Evolutionary conservation across 495 filamentous ascomycete species (phyloP).

Genomic region (Aspergillus sclerotiicarbonarius): DNA sequence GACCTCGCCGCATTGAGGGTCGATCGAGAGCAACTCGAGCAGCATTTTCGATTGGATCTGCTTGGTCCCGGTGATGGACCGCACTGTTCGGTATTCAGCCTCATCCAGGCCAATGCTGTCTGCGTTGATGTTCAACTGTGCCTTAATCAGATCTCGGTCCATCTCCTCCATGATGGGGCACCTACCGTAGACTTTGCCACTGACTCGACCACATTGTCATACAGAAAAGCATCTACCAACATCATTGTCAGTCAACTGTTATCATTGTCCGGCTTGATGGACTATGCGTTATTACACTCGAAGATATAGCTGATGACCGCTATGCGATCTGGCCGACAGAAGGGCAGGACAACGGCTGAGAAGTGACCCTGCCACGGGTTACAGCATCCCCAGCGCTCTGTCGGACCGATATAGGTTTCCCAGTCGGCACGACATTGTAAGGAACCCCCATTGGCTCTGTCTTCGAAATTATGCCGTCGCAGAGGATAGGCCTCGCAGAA

Average conservation of each 20-base stretch:
- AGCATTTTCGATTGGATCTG: slow-evolving; percentile 29
- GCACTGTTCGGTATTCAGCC: slow-evolving; percentile 26
- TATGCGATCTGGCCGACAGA: slow-evolving; percentile 22
- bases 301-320: slow-evolving; percentile 22
- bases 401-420: slow-evolving; percentile 22
- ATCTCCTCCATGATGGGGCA: neutral
- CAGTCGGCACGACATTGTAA: slow-evolving; percentile 20
- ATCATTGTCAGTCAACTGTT: too few species aligned
- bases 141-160: neutral
- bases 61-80: slow-evolving; percentile 23
- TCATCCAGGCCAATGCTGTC: slow-evolving; percentile 23
- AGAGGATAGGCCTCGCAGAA: slow-evolving; percentile 20
- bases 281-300: slow-evolving; percentile 21
- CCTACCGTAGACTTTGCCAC: slow-evolving; percentile 20
- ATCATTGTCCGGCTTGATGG: too few species aligned
- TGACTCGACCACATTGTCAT: slow-evolving; percentile 28
- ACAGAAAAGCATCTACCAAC: slow-evolving; percentile 20
- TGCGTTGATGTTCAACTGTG: slow-evolving; percentile 18
- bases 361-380: slow-evolving; percentile 25
- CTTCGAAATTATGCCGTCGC: slow-evolving; percentile 20
- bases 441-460: slow-evolving; percentile 21
- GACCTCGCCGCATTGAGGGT: slow-evolving; percentile 21
- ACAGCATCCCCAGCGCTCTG: slow-evolving; percentile 24
- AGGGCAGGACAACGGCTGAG: slow-evolving; percentile 18
- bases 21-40: slow-evolving; percentile 23